Conservation (phyloP, 805 yeast species). For the Ogataea zsoltii region DNA sequence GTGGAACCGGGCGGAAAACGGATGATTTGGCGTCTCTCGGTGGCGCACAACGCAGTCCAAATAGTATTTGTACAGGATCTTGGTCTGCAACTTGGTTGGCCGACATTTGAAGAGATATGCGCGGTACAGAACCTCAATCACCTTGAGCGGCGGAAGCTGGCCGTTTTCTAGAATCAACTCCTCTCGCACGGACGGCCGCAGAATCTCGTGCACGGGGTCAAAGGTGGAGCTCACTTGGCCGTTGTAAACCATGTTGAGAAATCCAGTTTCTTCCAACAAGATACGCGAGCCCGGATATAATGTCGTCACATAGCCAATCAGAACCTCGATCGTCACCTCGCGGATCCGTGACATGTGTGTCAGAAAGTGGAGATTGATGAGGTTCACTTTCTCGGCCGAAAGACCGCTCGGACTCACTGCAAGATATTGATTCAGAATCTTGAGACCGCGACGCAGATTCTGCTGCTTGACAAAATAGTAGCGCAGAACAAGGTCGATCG, state of each 20-base stretch:
- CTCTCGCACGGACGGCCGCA: constrained; percentile 15
- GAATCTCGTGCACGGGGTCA: constrained; percentile 8
- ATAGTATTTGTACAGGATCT: constrained; percentile 10
- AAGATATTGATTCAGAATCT: constrained; percentile 17
- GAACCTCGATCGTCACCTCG: constrained; percentile 11
- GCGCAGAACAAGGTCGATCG: constrained; percentile 13
- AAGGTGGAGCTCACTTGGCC: constrained; percentile 4
- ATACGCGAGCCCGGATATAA: constrained; percentile 14
- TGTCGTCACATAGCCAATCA: constrained; percentile 14
- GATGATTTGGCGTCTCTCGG: constrained; percentile 13
- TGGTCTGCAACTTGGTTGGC: constrained; percentile 15
- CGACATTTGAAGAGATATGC: constrained; percentile 2
- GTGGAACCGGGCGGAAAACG: constrained; percentile 19
- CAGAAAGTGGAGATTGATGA: constrained; percentile 16
- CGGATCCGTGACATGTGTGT: constrained; percentile 7
- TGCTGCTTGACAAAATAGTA: constrained; percentile 12
- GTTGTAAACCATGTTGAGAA: constrained; percentile 18
- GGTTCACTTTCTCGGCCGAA: background rate
- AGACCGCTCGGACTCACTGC: constrained; percentile 2
- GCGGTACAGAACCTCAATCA: constrained; percentile 10
- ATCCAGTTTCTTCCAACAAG: constrained; percentile 10
- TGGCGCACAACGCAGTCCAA: background rate
- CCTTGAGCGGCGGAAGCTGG: constrained; percentile 8
- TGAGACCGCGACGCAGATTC: constrained; percentile 16
- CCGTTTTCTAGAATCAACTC: constrained; percentile 11